Conservation (phyloP, 2,329 filamentous ascomycete species). For the Dendryphion nanum region DNA sequence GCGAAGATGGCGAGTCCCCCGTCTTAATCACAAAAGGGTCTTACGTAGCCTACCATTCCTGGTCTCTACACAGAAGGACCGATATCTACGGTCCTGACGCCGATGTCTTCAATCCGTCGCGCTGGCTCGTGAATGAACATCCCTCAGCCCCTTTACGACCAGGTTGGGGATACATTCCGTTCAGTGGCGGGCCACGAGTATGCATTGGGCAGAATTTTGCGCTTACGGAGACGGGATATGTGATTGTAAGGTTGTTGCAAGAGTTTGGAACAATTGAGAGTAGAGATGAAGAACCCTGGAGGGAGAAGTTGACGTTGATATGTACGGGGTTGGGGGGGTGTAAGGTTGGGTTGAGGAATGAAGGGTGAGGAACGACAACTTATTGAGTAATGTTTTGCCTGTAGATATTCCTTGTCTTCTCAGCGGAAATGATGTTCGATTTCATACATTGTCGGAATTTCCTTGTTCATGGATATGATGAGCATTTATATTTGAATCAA, state of each 20-base stretch:
- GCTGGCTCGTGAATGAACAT: constrained; percentile 29
- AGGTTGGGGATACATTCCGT: constrained; percentile 29
- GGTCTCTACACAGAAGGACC: constrained; percentile 26
- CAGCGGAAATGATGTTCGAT: too few species aligned
- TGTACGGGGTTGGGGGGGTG: constrained; percentile 17
- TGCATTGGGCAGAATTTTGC: constrained; percentile 30
- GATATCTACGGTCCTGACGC: constrained; percentile 36
- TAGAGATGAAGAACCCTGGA: constrained; percentile 18
- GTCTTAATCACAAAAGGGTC: constrained; percentile 27
- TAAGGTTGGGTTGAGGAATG: constrained; percentile 12
- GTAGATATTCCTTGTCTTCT: too few species aligned
- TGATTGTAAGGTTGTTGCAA: constrained; percentile 21
- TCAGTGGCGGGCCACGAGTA: constrained; percentile 23
- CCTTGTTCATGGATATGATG: background rate
- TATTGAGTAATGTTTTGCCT: too few species aligned
- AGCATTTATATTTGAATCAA: background rate
- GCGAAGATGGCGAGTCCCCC: constrained; percentile 21
- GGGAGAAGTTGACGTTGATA: constrained; percentile 21
- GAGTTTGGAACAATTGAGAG: constrained; percentile 14
- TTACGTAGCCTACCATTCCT: constrained; percentile 10
- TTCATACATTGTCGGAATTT: background rate
- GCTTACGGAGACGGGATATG: constrained; percentile 20
- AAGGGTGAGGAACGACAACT: background rate
- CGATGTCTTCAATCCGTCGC: constrained; percentile 26
- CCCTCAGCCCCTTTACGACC: constrained; percentile 12